Base-by-base conservation (phyloP, 129 eudicot genomes). In the Dittrichia graveolens region DNA sequence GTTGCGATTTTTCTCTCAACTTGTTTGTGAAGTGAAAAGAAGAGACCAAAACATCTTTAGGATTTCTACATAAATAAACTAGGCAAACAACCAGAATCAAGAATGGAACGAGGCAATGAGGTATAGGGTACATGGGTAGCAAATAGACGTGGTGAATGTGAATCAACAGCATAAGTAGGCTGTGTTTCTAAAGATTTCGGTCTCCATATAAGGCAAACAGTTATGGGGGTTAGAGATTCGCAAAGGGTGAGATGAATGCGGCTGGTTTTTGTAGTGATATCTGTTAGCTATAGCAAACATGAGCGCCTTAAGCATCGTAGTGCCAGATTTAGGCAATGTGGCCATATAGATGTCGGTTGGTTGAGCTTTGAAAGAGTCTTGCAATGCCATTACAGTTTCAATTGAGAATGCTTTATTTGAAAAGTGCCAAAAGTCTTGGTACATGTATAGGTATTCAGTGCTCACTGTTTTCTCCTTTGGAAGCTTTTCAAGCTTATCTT, bases 251-350 rank as follows among this genome's bases (percentile, higher is more conserved):
- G 48, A 65, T 44, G 67, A 67, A 13, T 42, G 43, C 8, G 14
- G 6, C 11, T 43, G 57, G 14, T 48, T 42, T 13, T 59, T 43
- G 49, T 57, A 62, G 15, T 35, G 14, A 0, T 3, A 31, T 61
- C 83, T 66, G 5, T 82, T 79, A 10, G 65, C 55, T 5, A 78
- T 69, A 19, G 85, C 73, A 34, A 75, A 82, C 3, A 67, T 3
- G 12, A 84, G 85, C 4, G 89, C 77, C 70, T 84, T 84, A 16
- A 87, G 77, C 87, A 87, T 84, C 6, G 89, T 84, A 0, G 89
- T 84, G 24, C 89, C 83, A 5, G 82, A 82, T 77, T 87, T 87
- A 0, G 81, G 80, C 13, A 49, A 31, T 18, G 86, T 73, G 49
- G 67, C 79, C n/a, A 87, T 39, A 34, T 79, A 52, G 38, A 87